A percentile compares a stretch with the other conserved stretches of the same genome.
These are phyloP conservation scores for Endocalyx cinctus DNA, from an alignment of 2,329 filamentous ascomycete species.

Conservation along the genomic window DNA sequence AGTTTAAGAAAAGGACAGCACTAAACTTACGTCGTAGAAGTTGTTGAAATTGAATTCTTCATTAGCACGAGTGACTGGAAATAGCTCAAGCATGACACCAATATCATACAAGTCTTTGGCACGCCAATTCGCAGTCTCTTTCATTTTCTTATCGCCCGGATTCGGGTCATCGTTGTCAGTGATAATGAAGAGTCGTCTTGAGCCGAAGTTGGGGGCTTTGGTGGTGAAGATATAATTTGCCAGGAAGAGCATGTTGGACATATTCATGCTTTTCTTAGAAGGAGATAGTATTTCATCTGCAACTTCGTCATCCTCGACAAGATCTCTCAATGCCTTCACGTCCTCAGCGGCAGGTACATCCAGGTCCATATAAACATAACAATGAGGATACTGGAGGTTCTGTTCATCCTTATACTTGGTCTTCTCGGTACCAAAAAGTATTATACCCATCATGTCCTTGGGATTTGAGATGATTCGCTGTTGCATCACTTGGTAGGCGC, in stretches of 20 bases:
- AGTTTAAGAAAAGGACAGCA: slow-evolving; percentile 8
- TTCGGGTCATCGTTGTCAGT: slow-evolving; percentile 92
- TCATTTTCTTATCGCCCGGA: slow-evolving; percentile 62
- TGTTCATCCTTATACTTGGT: slow-evolving; percentile 72
- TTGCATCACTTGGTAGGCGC: slow-evolving; percentile 92
- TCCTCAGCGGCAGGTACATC: slow-evolving; percentile 83
- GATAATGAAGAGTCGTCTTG: slow-evolving; percentile 87
- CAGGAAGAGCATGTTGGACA: slow-evolving; percentile 89
- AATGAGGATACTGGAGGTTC: slow-evolving; percentile 72
- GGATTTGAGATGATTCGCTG: slow-evolving; percentile 97
- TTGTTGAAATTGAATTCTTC: slow-evolving; percentile 73
- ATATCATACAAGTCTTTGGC: slow-evolving; percentile 95
- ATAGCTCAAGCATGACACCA: slow-evolving; percentile 86
- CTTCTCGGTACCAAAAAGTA: slow-evolving; percentile 85
- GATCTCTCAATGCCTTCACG: slow-evolving; percentile 69
- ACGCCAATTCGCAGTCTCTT: slow-evolving; percentile 74
- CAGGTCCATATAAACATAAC: slow-evolving; percentile 85
- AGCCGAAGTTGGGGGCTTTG: slow-evolving; percentile 90
- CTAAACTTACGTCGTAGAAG: slow-evolving; percentile 75
- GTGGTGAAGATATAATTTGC: slow-evolving; percentile 96
- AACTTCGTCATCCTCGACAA: slow-evolving; percentile 76
- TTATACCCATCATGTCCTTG: slow-evolving; percentile 92
- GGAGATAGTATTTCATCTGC: slow-evolving; percentile 65
- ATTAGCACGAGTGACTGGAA: slow-evolving; percentile 72
- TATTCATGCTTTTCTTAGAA: slow-evolving; percentile 64